Evolutionary conservation across 306 rosid genomes (phyloP).

Genomic region (Vigna angularis): DNA sequence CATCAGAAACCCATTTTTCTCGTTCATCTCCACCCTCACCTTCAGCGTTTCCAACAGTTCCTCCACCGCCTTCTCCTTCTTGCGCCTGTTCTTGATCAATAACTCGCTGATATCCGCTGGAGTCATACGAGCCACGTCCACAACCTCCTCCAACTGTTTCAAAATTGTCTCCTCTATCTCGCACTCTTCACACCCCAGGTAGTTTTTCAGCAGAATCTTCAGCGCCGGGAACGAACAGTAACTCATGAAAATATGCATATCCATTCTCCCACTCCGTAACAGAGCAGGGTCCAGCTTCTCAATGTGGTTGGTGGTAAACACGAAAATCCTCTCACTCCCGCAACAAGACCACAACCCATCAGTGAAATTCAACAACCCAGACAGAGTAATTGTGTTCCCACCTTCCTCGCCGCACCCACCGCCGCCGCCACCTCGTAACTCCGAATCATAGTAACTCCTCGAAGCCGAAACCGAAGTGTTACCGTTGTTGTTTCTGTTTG

Average conservation of each 20-base stretch:
- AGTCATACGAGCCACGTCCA: constrained; percentile 78
- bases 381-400: constrained; percentile 79
- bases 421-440: constrained; percentile 44
- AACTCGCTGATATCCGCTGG: constrained; percentile 97
- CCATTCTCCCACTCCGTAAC: constrained; percentile 94
- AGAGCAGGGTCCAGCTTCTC: constrained; percentile 97
- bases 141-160: constrained; percentile 56
- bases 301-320: constrained; percentile 92
- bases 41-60: constrained; percentile 72
- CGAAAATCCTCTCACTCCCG: constrained; percentile 95
- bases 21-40: constrained; percentile 59
- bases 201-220: constrained; percentile 80
- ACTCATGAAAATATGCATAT: constrained; percentile 91
- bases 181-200: constrained; percentile 60
- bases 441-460: constrained; percentile 50
- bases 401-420: constrained; percentile 56
- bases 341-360: constrained; percentile 99
- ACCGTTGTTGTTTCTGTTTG: constrained; percentile 58
- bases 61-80: constrained; percentile 58
- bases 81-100: constrained; percentile 78
- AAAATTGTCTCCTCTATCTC: constrained; percentile 41
- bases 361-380: constrained; percentile 89
- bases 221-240: constrained; percentile 69
- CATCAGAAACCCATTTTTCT: constrained; percentile 41
- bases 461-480: background rate